Evolutionary conservation across 2,329 filamentous ascomycete species (phyloP), one percentile per base, ranked within the genome.

Genomic region (Davidsoniella neocaledoniae): DNA sequence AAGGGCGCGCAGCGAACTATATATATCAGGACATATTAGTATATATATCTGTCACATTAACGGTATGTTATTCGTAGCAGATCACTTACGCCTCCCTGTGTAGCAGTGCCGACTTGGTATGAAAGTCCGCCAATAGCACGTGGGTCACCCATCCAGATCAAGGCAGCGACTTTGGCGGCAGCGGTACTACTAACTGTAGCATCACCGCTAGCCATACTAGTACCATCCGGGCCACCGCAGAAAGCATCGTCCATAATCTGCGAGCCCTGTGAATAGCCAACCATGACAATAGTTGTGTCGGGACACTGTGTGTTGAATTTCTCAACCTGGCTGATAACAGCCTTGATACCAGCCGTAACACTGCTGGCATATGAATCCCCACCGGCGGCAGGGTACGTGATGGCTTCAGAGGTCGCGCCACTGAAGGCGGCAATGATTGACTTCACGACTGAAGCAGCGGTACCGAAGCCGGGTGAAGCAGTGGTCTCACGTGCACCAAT

Each of bases 101-200:
- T 64, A 62, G 76, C 79, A 0, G 74, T 78, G 10, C 77, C 77
- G 38, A 79, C 73, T 48, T 75, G 70, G 58, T 79, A 81, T 0
- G 74, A 59, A 29, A 77, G 61, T 0, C 76, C 76, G 5, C 63
- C 60, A 6, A 68, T 64, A 56, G 74, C 73, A 52, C 76, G 68
- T 3, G 79, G 79, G 57, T 79, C 71, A 5, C 78, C 79, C 70
- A 81, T 74, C 59, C 80, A 74, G 55, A 82, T 79, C 12, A 71
- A 75, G 0, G 74, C 79, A 61, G 78, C 79, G 56, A 82, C 71
- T 58, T 71, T 70, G 3, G 62, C 63, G 6, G 77, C 61, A 2
- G 75, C 72, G 5, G 63, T 66, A 0, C 68, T 63, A 2, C 64
- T 65, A 4, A 74, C 60, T 2, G 63, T 63, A 1, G 69, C 62